A percentile compares a stretch with the other conserved stretches of the same genome.
Evolutionary conservation across 2,329 filamentous ascomycete genomes (phyloP).

Genomic region (Fusarium longipes): DNA sequence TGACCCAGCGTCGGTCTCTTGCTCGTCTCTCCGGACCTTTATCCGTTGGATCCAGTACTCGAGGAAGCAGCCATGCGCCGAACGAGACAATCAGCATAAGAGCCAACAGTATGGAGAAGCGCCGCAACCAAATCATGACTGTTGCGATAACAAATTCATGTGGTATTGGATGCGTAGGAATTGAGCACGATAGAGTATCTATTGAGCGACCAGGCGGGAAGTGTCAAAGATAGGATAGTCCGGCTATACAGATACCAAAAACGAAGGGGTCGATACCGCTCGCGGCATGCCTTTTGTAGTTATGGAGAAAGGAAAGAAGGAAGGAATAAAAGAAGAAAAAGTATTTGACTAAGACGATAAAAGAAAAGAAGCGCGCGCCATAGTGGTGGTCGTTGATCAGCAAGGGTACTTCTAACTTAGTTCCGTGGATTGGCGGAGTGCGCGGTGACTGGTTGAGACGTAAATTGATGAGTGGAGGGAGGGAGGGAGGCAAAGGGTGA

Average conservation of each 20-base stretch:
- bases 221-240: conserved; percentile 34
- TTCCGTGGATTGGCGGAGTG: conserved; percentile 36
- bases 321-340: conserved; percentile 9
- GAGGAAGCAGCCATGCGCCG: conserved; percentile 62
- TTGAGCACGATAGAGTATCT: conserved; percentile 2
- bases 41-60: conserved; percentile 71
- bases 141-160: conserved; percentile 5
- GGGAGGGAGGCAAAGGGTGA: neutral
- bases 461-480: conserved; percentile 8
- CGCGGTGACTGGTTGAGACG: conserved; percentile 21
- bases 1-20: conserved; percentile 75
- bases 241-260: conserved; percentile 49
- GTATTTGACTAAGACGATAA: conserved; percentile 5
- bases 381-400: conserved; percentile 18
- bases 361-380: conserved; percentile 20
- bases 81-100: conserved; percentile 60
- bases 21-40: conserved; percentile 69
- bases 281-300: conserved; percentile 39
- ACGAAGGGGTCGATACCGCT: conserved; percentile 44
- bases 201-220: conserved; percentile 5
- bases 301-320: conserved; percentile 10
- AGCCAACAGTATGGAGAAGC: conserved; percentile 54
- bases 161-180: conserved; percentile 8
- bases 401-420: too few species aligned
- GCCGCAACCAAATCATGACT: conserved; percentile 61